These are phyloP conservation scores for Nakazawaea wyomingensis DNA, from an alignment of 805 yeast genomes.

Conservation along the genomic window DNA sequence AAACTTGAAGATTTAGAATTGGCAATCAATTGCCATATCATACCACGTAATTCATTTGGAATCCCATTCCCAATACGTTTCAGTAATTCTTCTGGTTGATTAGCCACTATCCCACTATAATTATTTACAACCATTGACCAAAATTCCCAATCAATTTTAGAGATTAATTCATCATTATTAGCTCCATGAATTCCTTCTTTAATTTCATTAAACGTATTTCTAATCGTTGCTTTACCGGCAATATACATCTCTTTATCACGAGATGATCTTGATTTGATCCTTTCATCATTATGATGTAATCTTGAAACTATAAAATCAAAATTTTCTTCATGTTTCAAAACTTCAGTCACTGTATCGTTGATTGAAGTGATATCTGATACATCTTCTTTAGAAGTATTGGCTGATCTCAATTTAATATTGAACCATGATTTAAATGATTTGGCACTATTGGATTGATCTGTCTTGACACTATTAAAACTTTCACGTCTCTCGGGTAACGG, in stretches of 20 bases:
- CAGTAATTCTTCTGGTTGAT: constrained; percentile 55
- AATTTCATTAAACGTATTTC: constrained; percentile 40
- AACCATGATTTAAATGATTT: constrained; percentile 12
- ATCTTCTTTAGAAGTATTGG: constrained; percentile 4
- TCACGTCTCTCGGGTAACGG: constrained; percentile 10
- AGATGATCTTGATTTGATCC: constrained; percentile 39
- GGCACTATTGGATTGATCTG: constrained; percentile 2
- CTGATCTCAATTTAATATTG: constrained; percentile 9
- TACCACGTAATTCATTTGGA: constrained; percentile 80
- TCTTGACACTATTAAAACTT: constrained; percentile 4
- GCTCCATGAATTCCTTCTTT: constrained; percentile 41
- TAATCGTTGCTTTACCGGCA: constrained; percentile 31
- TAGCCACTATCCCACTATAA: constrained; percentile 60
- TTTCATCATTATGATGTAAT: constrained; percentile 49
- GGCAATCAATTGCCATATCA: constrained; percentile 88
- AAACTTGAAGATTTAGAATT: constrained; percentile 64
- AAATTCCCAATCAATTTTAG: constrained; percentile 68
- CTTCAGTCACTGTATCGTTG: constrained; percentile 3
- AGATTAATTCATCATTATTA: constrained; percentile 24
- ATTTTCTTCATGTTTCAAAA: constrained; percentile 25
- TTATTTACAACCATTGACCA: constrained; percentile 83
- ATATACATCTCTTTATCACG: constrained; percentile 22
- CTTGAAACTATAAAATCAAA: constrained; percentile 59
- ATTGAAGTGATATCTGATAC: neutral
- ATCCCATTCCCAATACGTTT: constrained; percentile 68